Evolutionary conservation across 805 yeast species (phyloP).

Genomic region (Jamesozyma piceae): DNA sequence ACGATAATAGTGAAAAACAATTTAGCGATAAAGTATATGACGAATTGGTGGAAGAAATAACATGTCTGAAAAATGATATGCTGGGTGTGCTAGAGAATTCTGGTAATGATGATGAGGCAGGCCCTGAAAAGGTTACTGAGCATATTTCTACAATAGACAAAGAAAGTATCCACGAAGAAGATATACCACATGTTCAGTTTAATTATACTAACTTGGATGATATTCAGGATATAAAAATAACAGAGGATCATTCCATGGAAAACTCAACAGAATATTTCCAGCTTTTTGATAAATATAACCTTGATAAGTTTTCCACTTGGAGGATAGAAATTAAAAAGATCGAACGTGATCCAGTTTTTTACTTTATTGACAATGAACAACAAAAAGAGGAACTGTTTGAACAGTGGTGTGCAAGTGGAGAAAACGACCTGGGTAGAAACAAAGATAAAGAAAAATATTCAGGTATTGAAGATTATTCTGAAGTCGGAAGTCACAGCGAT

Average conservation of each 20-base stretch:
- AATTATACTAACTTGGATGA: neutral
- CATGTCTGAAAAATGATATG: conserved; percentile 9
- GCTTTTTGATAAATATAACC: conserved; percentile 27
- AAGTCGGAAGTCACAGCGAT: neutral
- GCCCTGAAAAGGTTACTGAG: neutral
- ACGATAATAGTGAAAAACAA: conserved; percentile 1
- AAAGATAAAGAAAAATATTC: neutral
- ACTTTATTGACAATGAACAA: conserved; percentile 27
- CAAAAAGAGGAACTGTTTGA: conserved; percentile 36
- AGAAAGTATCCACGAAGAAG: conserved; percentile 5
- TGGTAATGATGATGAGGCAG: neutral
- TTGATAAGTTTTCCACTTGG: conserved; percentile 44
- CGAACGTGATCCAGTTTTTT: conserved; percentile 36
- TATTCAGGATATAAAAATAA: neutral
- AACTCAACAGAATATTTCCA: conserved; percentile 22
- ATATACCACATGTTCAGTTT: conserved; percentile 3
- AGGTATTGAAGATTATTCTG: neutral
- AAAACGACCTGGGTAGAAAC: neutral
- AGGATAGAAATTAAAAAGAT: conserved; percentile 35
- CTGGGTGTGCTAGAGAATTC: conserved; percentile 1
- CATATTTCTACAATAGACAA: neutral
- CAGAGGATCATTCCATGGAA: conserved; percentile 1
- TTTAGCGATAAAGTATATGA: conserved; percentile 10
- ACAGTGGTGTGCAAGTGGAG: conserved; percentile 33
- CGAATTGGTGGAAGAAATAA: conserved; percentile 11